Evolutionary conservation across 2,329 filamentous ascomycete genomes (phyloP), one percentile per base, ranked within the genome.

Genomic region (Sporothrix variecibatus): DNA sequence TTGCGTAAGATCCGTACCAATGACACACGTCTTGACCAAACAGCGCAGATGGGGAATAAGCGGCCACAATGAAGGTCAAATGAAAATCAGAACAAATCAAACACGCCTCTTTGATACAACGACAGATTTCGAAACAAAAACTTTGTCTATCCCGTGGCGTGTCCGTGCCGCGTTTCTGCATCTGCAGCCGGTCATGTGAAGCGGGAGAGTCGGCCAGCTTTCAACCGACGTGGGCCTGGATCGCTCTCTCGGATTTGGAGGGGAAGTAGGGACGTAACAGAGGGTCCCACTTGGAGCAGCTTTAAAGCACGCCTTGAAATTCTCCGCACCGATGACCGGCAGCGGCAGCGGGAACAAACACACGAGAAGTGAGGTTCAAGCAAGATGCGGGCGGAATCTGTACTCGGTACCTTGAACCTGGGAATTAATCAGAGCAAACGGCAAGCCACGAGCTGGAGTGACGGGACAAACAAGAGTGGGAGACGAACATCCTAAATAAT

Each of bases 281-380:
- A 5, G 4, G 43, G 65, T 34, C 26, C 43, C 65, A 31, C 65
- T 34, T 68, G 2, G 38, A 11, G 7, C 43, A 68, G 6, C 43
- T n/a, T 51, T 23, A 7, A 53, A 38, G 67, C 67, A 69, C 67
- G 67, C 46, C 46, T 53, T 71, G 51, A 6, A 17, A 62, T 62
- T 62, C 53, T 71, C 34, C 69, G 51, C 69, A 71, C 69, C 69
- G 69, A 71, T 71, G 53, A 71, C 69, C 69, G 53, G 69, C 69
- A 60, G 53, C 53, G 31, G 51, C 68, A 40, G 31, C 49, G 31
- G 23, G 17, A 58, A 71, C 68, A 71, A 68, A 6, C 15, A 31
- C 15, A 38, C 28, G 58, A 62, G 58, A 8, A 34, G 20, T 7
- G 9, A 17, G 15, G n/a, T 51, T 53, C 20, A 15, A 20, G 43